A percentile compares a stretch with the other conserved stretches of the same genome.
phyloP scores from a whole-genome alignment of 768 basidiomycete species.

The Cystofilobasidium capitatum region DNA sequence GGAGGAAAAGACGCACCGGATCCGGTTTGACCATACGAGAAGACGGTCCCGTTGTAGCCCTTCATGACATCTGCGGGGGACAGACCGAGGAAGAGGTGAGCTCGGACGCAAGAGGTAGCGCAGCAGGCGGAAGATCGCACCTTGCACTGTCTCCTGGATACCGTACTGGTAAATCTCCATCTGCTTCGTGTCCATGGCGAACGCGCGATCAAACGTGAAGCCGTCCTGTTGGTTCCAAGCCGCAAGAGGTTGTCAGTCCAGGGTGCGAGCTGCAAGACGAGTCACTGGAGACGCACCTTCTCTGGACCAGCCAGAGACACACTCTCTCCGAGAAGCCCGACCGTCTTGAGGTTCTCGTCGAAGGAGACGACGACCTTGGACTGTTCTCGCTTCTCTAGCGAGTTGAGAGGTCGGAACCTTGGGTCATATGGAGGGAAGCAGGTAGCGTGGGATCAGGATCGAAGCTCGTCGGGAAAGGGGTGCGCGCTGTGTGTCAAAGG shows the following conservation, averaged over 20 bases:
- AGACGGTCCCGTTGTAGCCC: conserved; percentile 95
- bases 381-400: conserved; percentile 76
- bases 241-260: neutral
- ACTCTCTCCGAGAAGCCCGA: conserved; percentile 46
- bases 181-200: conserved; percentile 83
- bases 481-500: conserved; percentile 18
- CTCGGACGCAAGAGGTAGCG: conserved; percentile 56
- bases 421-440: neutral
- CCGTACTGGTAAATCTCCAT: conserved; percentile 96
- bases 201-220: conserved; percentile 94
- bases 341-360: conserved; percentile 74
- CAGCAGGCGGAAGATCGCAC: conserved; percentile 3
- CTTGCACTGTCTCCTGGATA: conserved; percentile 53
- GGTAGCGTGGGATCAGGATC: neutral
- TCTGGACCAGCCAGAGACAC: conserved; percentile 23
- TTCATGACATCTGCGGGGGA: conserved; percentile 75
- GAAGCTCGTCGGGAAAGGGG: neutral
- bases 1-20: neutral
- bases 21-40: conserved; percentile 45
- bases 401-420: conserved; percentile 91
- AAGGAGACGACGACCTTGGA: conserved; percentile 83
- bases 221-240: conserved; percentile 38
- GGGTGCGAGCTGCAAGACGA: conserved; percentile 40
- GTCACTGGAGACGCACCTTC: conserved; percentile 51
- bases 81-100: neutral